Percentiles rank a stretch among this genome's conserved stretches.
These are phyloP conservation scores for Atkinsonella texensis DNA, from an alignment of 2,329 filamentous ascomycete genomes.

Conservation along the genomic window DNA sequence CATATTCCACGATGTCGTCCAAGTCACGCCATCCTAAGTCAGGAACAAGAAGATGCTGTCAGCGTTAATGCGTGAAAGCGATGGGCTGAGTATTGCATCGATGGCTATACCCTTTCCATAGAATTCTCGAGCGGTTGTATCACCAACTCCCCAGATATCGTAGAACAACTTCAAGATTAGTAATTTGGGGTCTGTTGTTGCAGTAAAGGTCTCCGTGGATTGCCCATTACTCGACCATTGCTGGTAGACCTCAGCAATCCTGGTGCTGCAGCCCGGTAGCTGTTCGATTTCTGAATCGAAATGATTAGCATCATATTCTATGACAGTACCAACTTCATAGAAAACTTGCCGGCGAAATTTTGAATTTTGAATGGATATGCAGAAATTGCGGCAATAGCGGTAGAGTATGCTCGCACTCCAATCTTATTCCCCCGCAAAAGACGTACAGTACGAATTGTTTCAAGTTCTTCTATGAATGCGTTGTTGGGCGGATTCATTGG, in stretches of 20 bases:
- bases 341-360: slow-evolving; percentile 27
- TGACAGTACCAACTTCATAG: not conserved
- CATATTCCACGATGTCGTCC: slow-evolving; percentile 74
- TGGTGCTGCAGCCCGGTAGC: slow-evolving; percentile 71
- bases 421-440: slow-evolving; percentile 63
- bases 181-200: slow-evolving; percentile 52
- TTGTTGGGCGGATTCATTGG: slow-evolving; percentile 59
- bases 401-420: slow-evolving; percentile 76
- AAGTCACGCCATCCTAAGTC: slow-evolving; percentile 59
- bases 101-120: slow-evolving; percentile 45
- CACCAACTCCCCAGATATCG: slow-evolving; percentile 85
- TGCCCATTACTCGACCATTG: slow-evolving; percentile 55
- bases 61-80: not conserved
- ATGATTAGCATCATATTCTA: not conserved
- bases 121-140: slow-evolving; percentile 68
- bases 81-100: not conserved
- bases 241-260: slow-evolving; percentile 64
- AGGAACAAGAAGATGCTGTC: not conserved
- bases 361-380: slow-evolving; percentile 56
- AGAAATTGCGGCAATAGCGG: slow-evolving; percentile 68
- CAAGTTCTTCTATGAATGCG: slow-evolving; percentile 60
- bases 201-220: slow-evolving; percentile 51
- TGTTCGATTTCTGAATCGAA: slow-evolving; percentile 31
- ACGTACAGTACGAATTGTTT: slow-evolving; percentile 61
- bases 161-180: slow-evolving; percentile 59